Conservation (phyloP, 345 rosid species). For the Durio zibethinus region DNA sequence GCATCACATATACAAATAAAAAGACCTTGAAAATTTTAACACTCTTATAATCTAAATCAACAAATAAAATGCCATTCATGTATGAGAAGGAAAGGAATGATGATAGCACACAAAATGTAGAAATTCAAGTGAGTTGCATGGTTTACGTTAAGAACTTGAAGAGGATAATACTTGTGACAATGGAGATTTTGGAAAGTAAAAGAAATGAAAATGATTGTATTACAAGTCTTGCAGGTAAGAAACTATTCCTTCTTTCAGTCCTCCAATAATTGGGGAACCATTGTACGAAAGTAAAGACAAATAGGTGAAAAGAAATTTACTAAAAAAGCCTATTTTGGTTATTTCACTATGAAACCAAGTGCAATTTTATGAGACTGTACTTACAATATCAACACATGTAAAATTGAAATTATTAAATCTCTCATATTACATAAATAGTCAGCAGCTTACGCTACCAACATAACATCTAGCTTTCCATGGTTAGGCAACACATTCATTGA, state of each 20-base stretch:
- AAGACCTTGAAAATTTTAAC: neutral
- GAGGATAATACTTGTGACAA: neutral
- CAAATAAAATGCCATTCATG: too few relatives aligned
- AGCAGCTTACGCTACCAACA: neutral
- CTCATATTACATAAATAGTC: neutral
- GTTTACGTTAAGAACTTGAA: neutral
- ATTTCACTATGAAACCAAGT: neutral
- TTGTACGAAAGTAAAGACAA: neutral
- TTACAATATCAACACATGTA: neutral
- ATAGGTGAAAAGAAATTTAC: neutral
- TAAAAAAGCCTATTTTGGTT: neutral
- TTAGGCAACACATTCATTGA: neutral
- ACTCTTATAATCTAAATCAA: neutral
- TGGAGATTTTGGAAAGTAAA: neutral
- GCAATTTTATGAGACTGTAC: neutral
- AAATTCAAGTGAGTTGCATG: neutral
- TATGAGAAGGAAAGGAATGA: neutral
- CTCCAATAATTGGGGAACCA: neutral
- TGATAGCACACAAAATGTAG: neutral
- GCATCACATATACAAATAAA: conserved; percentile 1
- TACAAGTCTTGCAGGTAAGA: neutral
- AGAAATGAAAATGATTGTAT: neutral
- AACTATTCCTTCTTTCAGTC: neutral
- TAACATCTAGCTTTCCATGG: neutral
- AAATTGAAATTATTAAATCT: neutral